phyloP scores from a whole-genome alignment of 768 basidiomycete genomes.

The Cyathus striatus region DNA sequence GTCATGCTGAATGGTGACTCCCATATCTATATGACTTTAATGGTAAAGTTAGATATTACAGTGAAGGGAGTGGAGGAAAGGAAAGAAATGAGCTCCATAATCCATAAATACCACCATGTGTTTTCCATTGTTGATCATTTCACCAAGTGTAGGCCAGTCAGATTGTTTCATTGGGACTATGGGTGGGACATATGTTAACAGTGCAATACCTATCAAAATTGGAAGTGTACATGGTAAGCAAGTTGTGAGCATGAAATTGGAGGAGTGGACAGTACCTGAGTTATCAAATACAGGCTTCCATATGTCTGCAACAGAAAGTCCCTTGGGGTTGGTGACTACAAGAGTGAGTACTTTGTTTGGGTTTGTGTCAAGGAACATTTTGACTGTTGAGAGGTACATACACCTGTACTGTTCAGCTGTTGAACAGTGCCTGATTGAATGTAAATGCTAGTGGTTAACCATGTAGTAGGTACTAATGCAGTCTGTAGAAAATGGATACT shows the following conservation, averaged over 20 bases:
- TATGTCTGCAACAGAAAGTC: conserved; percentile 36
- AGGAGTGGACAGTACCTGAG: conserved; percentile 37
- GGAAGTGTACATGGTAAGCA: not conserved
- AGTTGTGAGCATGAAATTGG: too few relatives aligned
- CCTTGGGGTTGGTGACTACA: conserved; percentile 64
- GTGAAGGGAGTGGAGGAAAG: conserved; percentile 45
- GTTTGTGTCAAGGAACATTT: conserved; percentile 51
- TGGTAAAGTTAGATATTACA: too few relatives aligned
- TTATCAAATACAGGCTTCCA: conserved; percentile 51
- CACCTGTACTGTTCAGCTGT: conserved; percentile 43
- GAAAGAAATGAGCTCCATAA: conserved; percentile 30
- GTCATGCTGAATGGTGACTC: conserved; percentile 51
- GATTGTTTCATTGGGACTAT: conserved; percentile 31
- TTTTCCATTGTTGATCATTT: conserved; percentile 55
- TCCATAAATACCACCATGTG: conserved; percentile 64
- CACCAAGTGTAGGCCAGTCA: conserved; percentile 62
- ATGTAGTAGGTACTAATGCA: too few relatives aligned
- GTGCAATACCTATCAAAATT: conserved; percentile 28
- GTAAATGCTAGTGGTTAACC: too few relatives aligned
- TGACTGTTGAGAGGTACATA: conserved; percentile 54
- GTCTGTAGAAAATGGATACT: too few relatives aligned
- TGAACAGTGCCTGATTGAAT: conserved; percentile 36
- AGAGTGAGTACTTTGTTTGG: conserved; percentile 64
- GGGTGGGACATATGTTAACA: conserved; percentile 48
- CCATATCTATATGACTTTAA: conserved; percentile 36